Percentiles rank a stretch among this genome's conserved stretches.
Conservation (phyloP, 1,284 basidiomycete species). For the Cutaneotrichosporon sp. region DNA sequence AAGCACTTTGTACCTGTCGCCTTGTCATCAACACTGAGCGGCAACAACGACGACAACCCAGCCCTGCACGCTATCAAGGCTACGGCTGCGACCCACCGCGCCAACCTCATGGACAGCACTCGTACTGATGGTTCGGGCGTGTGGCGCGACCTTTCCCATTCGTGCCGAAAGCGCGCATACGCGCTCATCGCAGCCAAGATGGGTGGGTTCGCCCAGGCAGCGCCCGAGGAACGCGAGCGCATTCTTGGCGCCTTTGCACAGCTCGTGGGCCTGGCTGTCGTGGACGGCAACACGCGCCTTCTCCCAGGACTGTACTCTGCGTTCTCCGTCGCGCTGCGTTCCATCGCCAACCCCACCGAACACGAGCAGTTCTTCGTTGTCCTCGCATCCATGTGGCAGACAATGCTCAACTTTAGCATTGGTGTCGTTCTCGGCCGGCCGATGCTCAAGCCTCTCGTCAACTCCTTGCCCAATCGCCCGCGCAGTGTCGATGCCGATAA, state of each 20-base stretch:
- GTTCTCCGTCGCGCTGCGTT: background rate
- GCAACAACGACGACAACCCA: slow-evolving; percentile 19
- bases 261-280: slow-evolving; percentile 21
- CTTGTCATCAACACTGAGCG: slow-evolving; percentile 13
- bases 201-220: slow-evolving; percentile 1
- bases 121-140: slow-evolving; percentile 7
- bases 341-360: background rate
- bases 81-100: slow-evolving; percentile 20
- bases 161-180: slow-evolving; percentile 17
- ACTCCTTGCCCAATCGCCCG: slow-evolving; percentile 7
- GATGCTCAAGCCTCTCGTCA: slow-evolving; percentile 6
- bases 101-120: slow-evolving; percentile 25
- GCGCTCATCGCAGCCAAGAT: slow-evolving; percentile 8
- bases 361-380: slow-evolving; percentile 19
- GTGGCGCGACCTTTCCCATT: slow-evolving; percentile 18
- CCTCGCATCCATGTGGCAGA: slow-evolving; percentile 15
- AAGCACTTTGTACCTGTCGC: slow-evolving; percentile 21
- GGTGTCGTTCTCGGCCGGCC: slow-evolving; percentile 14
- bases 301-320: slow-evolving; percentile 14
- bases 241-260: slow-evolving; percentile 15
- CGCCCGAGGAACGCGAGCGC: slow-evolving; percentile 18
- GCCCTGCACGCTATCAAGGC: slow-evolving; percentile 22
- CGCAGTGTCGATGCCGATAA: slow-evolving; percentile 1
- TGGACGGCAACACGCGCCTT: slow-evolving; percentile 22
- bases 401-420: slow-evolving; percentile 19